Base-by-base conservation (phyloP, 1,284 basidiomycete species). In the Taiwanofungus camphoratus region DNA sequence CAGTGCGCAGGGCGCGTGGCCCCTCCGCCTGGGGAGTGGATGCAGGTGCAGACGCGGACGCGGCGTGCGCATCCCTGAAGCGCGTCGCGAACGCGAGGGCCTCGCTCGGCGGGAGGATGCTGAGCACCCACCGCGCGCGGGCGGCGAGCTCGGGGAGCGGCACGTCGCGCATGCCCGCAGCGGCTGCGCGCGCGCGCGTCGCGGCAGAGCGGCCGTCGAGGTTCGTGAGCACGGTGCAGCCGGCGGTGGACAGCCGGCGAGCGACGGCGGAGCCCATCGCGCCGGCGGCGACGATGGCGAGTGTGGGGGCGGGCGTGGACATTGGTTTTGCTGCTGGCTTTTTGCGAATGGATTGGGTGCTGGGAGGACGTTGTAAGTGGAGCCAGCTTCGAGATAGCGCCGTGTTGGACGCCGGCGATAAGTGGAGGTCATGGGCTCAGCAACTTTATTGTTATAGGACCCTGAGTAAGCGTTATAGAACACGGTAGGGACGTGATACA, bases 101-200 rank as follows among this genome's bases (percentile, higher is more conserved):
- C 12, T 74, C 70, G 48, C 68, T 69, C 5, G 78, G 79, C 3
- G 77, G 78, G 3, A 82, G 59, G 48, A 81, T 75, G 53, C 76
- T 78, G 24, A 82, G 56, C 27, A 81, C 61, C 62, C 73, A 74
- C 27, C 66, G 53, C 3, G 70, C 66, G 30, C 63, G 65, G 13
- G 52, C 43, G 1, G 70, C 61, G 36, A 82, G 71, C 18, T 77
- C 67, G 5, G 50, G 41, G 50, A 74, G 61, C 19, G 73, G 54
- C 5, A 67, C 63, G 52, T 78, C 71, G 9, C 70, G 50, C 72
- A 79, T 74, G 4, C 76, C 75, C 5, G 73, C 74, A 15, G 74
- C 69, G 22, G 50, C 49, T n/a, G 78, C 77, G 7, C 77, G 69
- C 43, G 56, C 55, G 27, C 61, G 62, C 1, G 77, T 73, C 12